Conservation (phyloP, 805 yeast species). For the Kazachstania bromeliacearum region DNA sequence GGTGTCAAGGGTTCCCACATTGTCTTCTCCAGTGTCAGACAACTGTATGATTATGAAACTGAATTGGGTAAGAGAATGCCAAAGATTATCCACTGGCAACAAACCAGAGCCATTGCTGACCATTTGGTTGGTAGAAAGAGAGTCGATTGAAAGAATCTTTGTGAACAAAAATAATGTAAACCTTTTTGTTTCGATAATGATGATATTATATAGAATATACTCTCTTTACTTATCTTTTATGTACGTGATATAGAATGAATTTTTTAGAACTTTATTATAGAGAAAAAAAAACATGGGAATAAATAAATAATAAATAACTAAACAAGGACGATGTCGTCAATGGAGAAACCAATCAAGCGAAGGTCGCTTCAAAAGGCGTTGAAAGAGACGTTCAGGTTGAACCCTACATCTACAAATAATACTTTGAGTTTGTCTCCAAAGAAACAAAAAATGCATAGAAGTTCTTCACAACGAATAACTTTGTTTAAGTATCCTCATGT, state of each 20-base stretch:
- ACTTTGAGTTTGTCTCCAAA: neutral
- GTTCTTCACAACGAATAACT: conserved; percentile 26
- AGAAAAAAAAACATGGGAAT: neutral
- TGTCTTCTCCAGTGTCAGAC: conserved; percentile 62
- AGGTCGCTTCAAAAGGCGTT: conserved; percentile 1
- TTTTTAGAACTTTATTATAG: neutral
- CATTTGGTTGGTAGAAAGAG: conserved; percentile 66
- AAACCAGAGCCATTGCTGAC: conserved; percentile 68
- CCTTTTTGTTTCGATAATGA: neutral
- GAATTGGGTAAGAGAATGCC: conserved; percentile 78
- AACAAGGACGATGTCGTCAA: neutral
- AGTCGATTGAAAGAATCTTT: conserved; percentile 13
- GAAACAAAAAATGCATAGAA: conserved; percentile 8
- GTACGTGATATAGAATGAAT: conserved; percentile 6
- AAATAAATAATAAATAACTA: too few relatives aligned
- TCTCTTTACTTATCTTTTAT: conserved; percentile 4
- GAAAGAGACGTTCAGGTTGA: neutral
- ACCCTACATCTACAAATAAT: neutral
- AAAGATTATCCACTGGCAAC: conserved; percentile 75
- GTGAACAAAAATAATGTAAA: conserved; percentile 1
- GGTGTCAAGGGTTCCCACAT: conserved; percentile 76
- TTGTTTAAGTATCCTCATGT: conserved; percentile 23
- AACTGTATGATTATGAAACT: conserved; percentile 80
- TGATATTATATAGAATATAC: neutral
- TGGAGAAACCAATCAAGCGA: too few relatives aligned